Evolutionary conservation across 1,284 basidiomycete species (phyloP).

Genomic region (Heliocybe sulcata): DNA sequence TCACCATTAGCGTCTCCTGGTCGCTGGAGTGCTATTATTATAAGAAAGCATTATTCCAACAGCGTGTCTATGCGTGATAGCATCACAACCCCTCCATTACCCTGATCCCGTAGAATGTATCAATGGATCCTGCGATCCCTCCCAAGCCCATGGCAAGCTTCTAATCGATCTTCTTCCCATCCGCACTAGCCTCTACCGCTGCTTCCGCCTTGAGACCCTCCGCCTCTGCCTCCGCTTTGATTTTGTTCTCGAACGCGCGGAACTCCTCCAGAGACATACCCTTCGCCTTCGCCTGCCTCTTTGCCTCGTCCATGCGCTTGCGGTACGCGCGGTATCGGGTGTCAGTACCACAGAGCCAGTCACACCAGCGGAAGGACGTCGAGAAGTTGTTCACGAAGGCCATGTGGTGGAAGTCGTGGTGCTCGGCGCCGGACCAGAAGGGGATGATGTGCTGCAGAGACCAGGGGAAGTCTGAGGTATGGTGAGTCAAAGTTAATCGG

Average conservation of each 20-base stretch:
- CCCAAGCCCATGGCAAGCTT: no score
- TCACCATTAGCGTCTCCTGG: no score
- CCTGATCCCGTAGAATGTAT: no score
- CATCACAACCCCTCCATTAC: no score
- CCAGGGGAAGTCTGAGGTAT: constrained; percentile 98
- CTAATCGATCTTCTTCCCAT: constrained; percentile 17
- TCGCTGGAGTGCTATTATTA: no score
- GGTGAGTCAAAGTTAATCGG: no score
- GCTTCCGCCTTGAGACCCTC: constrained; percentile 73
- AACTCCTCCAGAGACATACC: constrained; percentile 42
- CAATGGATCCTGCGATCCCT: no score
- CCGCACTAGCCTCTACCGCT: constrained; percentile 34
- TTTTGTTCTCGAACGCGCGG: constrained; percentile 45
- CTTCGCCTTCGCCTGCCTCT: constrained; percentile 38
- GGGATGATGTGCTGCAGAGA: constrained; percentile 93
- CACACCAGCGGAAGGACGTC: constrained; percentile 91
- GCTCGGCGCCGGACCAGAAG: constrained; percentile 98
- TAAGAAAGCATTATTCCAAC: no score
- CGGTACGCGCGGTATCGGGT: constrained; percentile 78
- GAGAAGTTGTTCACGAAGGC: constrained; percentile 87
- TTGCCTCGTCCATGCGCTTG: constrained; percentile 43
- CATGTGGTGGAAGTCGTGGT: constrained; percentile 97
- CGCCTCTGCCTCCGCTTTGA: constrained; percentile 58
- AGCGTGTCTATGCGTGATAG: no score
- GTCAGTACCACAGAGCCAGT: constrained; percentile 82